Conservation (phyloP, 2,329 filamentous ascomycete genomes). For the Gnomoniopsis sp. region DNA sequence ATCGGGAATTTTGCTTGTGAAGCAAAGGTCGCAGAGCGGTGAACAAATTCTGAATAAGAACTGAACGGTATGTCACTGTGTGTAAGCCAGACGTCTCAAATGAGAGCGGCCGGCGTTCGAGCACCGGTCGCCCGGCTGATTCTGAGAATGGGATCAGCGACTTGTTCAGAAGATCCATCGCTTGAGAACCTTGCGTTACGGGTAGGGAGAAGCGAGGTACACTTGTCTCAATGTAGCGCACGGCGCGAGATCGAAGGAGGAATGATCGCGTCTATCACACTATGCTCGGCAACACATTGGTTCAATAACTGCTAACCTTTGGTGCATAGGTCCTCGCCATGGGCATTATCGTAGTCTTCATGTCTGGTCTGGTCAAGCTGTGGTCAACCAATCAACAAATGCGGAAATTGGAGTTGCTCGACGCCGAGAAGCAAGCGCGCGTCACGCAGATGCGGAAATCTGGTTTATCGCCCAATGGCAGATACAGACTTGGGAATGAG, state of each 20-base stretch:
- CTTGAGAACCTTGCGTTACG: background rate
- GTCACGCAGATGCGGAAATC: conserved; percentile 52
- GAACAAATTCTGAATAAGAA: background rate
- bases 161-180: background rate
- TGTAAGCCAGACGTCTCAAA: background rate
- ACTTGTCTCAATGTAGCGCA: background rate
- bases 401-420: conserved; percentile 58
- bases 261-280: conserved; percentile 11
- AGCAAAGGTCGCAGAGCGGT: background rate
- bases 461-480: conserved; percentile 41
- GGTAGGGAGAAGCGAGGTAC: background rate
- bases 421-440: conserved; percentile 60
- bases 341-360: conserved; percentile 67
- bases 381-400: conserved; percentile 55
- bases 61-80: background rate
- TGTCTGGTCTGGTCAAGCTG: conserved; percentile 65
- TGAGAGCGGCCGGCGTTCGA: background rate
- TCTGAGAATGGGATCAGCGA: background rate
- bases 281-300: background rate
- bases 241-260: background rate
- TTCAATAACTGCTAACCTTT: background rate
- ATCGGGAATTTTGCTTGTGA: background rate
- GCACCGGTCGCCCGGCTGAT: background rate
- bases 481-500: conserved; percentile 40
- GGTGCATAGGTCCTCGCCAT: conserved; percentile 64